Evolutionary conservation across 805 yeast species (phyloP).

Genomic region (Kregervanrija delftensis): DNA sequence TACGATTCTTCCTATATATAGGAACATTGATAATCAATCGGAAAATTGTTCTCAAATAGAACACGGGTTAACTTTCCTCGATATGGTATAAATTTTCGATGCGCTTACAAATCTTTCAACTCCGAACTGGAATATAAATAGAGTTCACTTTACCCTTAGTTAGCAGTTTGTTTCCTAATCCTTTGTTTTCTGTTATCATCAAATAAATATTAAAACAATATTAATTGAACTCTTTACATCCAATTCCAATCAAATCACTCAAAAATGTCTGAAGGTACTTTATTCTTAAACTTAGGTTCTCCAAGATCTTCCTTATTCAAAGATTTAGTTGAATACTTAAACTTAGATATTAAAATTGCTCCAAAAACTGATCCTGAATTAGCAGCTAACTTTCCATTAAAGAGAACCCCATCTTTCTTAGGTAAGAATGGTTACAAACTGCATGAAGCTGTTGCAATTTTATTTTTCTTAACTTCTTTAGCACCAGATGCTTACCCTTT

Average conservation of each 20-base stretch:
- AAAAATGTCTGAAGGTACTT: conserved; percentile 8
- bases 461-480: conserved; percentile 34
- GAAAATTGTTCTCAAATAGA: too few relatives aligned
- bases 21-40: too few relatives aligned
- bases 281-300: conserved; percentile 13
- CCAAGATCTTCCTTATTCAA: conserved; percentile 30
- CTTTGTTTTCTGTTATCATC: too few relatives aligned
- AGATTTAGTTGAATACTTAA: conserved; percentile 47
- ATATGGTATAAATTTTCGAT: too few relatives aligned
- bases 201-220: too few relatives aligned
- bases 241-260: conserved; percentile 8
- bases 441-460: conserved; percentile 56
- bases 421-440: conserved; percentile 62
- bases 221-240: too few relatives aligned
- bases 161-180: too few relatives aligned
- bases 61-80: too few relatives aligned
- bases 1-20: too few relatives aligned
- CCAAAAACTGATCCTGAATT: conserved; percentile 34
- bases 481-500: conserved; percentile 29
- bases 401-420: conserved; percentile 52
- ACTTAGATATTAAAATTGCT: conserved; percentile 45
- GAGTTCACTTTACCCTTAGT: too few relatives aligned
- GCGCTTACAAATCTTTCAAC: too few relatives aligned
- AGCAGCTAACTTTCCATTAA: conserved; percentile 50
- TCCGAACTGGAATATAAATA: too few relatives aligned